Evolutionary conservation across 164 flowering plant species (phyloP), one percentile per base, ranked within the genome.

Genomic region (Saururus chinensis): DNA sequence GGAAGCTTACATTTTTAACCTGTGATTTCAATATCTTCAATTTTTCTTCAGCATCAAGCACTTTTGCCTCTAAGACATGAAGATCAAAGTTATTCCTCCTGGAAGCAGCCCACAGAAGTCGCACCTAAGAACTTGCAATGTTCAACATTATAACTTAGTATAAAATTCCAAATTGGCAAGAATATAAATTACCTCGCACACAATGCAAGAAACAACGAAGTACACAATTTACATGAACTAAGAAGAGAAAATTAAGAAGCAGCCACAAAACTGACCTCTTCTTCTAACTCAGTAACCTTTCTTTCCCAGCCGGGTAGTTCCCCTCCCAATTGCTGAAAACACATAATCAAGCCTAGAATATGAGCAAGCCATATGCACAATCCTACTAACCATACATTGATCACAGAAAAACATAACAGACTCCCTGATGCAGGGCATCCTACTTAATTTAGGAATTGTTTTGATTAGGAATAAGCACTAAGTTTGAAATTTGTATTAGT

Each of bases 11-110:
- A 85, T 79, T 70, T 70, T 75, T 76, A 73, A 74, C 86, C 74
- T 70, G 69, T 59, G 80, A 73, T 59, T 73, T 66, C 53, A 73
- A 59, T 25, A 9, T 70, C 49, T 77, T 61, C 60, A 84, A 51
- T 56, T 69, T 76, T 11, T 75, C 73, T 60, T 82, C 83, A 56
- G 84, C 76, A 66, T 81, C 83, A 56, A 64, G 73, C 19, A 77
- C 83, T 72, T 81, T 78, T 19, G 75, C 61, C 74, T 85, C 78
- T 61, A 86, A 63, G 41, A 60, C 52, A 66, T 81, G 82, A 62
- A 85, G 54, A 61, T 86, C 84, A 71, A 86, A 84, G 57, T 91
- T 85, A 82, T 76, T 86, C 68, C 72, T 77, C 64, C 90, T 84
- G 51, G 79, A 82, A 37, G 68, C 71, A 56, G 70, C 84, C 96